Conservation (phyloP, 805 yeast species). For the Debaryomyces castellii region DNA sequence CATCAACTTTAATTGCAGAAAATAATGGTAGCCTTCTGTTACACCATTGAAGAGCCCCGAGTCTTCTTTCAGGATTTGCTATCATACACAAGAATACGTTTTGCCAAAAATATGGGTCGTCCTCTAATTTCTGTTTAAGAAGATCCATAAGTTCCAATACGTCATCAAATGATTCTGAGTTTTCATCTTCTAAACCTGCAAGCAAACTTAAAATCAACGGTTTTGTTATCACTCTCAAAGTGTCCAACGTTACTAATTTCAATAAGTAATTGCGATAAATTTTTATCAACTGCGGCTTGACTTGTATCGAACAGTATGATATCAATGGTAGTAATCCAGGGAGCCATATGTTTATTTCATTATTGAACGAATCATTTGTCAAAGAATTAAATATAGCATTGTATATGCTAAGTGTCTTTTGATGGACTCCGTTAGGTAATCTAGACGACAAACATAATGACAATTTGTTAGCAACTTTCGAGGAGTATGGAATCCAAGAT, state of each 20-base stretch:
- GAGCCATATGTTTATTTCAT: conserved; percentile 72
- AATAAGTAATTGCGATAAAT: conserved; percentile 59
- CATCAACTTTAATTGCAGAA: conserved; percentile 29
- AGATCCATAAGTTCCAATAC: conserved; percentile 59
- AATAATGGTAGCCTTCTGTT: conserved; percentile 64
- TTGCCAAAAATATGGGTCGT: conserved; percentile 86
- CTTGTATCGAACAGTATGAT: conserved; percentile 85
- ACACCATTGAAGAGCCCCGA: conserved; percentile 83
- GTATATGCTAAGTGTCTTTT: conserved; percentile 79
- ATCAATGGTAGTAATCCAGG: conserved; percentile 91
- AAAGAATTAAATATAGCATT: conserved; percentile 65
- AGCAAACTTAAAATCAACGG: conserved; percentile 74
- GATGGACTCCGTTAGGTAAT: conserved; percentile 95
- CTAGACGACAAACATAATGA: conserved; percentile 78
- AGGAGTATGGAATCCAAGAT: conserved; percentile 63
- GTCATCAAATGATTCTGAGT: conserved; percentile 74
- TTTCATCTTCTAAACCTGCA: conserved; percentile 91
- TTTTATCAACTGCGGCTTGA: conserved; percentile 73
- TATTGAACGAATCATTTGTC: conserved; percentile 52
- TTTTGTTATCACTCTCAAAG: conserved; percentile 54
- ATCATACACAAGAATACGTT: conserved; percentile 72
- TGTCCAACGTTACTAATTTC: conserved; percentile 36
- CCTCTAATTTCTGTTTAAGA: conserved; percentile 54
- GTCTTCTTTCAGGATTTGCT: conserved; percentile 72
- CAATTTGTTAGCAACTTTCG: conserved; percentile 66